Conservation (phyloP, 306 rosid genomes). For the Biancaea sappan region DNA sequence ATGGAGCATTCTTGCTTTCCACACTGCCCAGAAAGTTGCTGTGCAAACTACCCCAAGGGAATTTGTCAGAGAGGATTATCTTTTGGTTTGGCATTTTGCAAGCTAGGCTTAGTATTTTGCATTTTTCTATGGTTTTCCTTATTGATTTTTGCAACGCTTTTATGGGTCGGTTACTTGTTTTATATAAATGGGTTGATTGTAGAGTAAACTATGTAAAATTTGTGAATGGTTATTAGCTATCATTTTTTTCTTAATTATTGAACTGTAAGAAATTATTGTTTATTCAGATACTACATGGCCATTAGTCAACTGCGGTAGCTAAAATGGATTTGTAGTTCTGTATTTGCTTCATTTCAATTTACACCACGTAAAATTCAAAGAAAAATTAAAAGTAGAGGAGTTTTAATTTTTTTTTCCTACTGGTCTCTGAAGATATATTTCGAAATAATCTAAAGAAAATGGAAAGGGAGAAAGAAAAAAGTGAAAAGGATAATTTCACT, state of each 20-base stretch:
- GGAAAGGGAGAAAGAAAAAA: neutral
- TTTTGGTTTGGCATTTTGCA: constrained; percentile 56
- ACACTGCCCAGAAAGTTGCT: constrained; percentile 52
- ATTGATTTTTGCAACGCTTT: neutral
- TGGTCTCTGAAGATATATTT: too few species aligned
- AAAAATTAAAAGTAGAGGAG: too few species aligned
- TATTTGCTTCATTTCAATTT: neutral
- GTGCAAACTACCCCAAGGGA: constrained; percentile 66
- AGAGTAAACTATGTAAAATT: neutral
- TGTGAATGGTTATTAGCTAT: neutral
- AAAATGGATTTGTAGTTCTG: neutral
- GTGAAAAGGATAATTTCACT: too few species aligned
- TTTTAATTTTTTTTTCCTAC: too few species aligned
- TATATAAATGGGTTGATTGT: neutral
- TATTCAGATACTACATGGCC: neutral
- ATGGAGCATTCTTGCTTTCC: constrained; percentile 47
- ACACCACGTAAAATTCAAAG: neutral
- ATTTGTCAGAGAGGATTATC: constrained; percentile 69
- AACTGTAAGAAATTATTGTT: neutral
- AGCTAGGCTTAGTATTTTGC: neutral
- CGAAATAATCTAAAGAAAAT: neutral
- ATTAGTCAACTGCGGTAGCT: neutral
- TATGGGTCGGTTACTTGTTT: neutral
- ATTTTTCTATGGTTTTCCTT: neutral
- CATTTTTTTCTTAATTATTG: neutral